These are phyloP conservation scores for Kwoniella dendrophila DNA, from an alignment of 768 basidiomycete genomes.

Conservation along the genomic window DNA sequence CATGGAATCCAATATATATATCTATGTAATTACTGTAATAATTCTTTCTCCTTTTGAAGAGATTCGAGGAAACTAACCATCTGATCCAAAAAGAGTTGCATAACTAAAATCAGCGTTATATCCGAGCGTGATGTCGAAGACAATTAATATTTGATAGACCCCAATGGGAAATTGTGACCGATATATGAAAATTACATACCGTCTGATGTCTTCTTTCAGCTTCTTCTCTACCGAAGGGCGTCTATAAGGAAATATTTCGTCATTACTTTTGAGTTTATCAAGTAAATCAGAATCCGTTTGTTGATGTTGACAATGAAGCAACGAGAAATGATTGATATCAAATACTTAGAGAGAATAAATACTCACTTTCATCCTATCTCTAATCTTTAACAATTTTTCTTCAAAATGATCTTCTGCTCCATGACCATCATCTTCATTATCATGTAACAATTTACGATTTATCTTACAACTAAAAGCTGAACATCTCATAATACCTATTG, in stretches of 20 bases:
- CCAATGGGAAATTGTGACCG: not conserved
- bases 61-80: too few relatives aligned
- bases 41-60: too few relatives aligned
- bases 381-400: conserved; percentile 79
- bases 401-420: conserved; percentile 77
- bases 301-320: not conserved
- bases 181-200: conserved; percentile 57
- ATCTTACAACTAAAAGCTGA: conserved; percentile 60
- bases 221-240: conserved; percentile 67
- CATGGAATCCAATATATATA: too few relatives aligned
- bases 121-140: too few relatives aligned
- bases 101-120: too few relatives aligned
- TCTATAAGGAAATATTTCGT: too few relatives aligned
- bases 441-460: conserved; percentile 58
- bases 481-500: conserved; percentile 74
- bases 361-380: conserved; percentile 66
- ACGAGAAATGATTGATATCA: not conserved
- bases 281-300: not conserved
- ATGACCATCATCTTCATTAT: not conserved
- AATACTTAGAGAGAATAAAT: not conserved
- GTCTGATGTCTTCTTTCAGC: conserved; percentile 73
- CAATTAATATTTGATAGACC: too few relatives aligned
- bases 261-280: not conserved
- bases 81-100: too few relatives aligned
- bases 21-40: too few relatives aligned